Conservation (phyloP, 768 basidiomycete genomes). For the Dioszegia hungarica region DNA sequence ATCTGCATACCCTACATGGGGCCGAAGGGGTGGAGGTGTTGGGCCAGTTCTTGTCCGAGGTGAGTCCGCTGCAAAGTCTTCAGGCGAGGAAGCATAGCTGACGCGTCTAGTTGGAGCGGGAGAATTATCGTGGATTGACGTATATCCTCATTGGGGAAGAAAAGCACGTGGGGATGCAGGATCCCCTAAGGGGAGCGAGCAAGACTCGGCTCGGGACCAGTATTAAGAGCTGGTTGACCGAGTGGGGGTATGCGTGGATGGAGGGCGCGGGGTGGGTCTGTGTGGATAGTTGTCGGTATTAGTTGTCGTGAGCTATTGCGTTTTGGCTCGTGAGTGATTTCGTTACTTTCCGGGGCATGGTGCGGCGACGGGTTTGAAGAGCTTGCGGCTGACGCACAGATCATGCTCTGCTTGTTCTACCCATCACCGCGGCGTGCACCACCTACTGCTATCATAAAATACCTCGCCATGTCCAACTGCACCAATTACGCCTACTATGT, state of each 20-base stretch:
- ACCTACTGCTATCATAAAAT: no score
- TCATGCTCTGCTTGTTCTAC: no score
- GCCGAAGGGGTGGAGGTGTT: slow-evolving; percentile 87
- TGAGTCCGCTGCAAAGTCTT: slow-evolving; percentile 51
- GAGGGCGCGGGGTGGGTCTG: slow-evolving; percentile 86
- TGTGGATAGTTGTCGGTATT: slow-evolving; percentile 56
- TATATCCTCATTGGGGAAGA: slow-evolving; percentile 92
- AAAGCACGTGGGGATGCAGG: slow-evolving; percentile 91
- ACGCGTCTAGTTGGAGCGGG: slow-evolving; percentile 66
- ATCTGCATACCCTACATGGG: slow-evolving; percentile 89
- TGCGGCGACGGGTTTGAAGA: no score
- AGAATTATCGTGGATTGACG: slow-evolving; percentile 81
- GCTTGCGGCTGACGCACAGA: no score
- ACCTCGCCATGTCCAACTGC: no score
- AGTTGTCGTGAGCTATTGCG: no score
- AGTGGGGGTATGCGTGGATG: slow-evolving; percentile 94
- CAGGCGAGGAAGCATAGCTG: not conserved
- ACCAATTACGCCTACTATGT: no score
- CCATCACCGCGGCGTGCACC: no score
- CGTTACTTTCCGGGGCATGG: no score
- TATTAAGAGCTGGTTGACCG: slow-evolving; percentile 83
- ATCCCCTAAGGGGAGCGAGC: slow-evolving; percentile 71
- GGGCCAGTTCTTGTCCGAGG: slow-evolving; percentile 79
- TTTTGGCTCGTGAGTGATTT: not conserved
- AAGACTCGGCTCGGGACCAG: slow-evolving; percentile 76